Conservation (phyloP, 768 basidiomycete species). For the Mycena galericulata region DNA sequence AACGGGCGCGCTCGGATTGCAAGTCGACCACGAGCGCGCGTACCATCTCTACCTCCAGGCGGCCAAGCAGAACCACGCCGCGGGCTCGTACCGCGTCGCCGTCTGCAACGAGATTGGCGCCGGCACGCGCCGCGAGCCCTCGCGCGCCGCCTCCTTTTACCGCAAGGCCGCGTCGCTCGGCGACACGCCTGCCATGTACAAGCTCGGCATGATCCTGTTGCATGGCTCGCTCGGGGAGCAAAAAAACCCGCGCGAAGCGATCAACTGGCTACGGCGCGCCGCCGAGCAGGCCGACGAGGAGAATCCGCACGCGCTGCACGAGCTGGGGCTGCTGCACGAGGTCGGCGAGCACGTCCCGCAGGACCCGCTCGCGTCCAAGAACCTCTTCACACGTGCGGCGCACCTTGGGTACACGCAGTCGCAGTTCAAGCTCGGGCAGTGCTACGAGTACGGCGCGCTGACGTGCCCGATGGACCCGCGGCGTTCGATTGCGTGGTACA, state of each 20-base stretch:
- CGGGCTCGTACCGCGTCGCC: slow-evolving; percentile 95
- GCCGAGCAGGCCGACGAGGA: slow-evolving; percentile 98
- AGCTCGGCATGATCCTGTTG: slow-evolving; percentile 97
- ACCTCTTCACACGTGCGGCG: slow-evolving; percentile 89
- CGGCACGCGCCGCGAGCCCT: slow-evolving; percentile 89
- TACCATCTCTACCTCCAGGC: slow-evolving; percentile 98
- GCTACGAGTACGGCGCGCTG: slow-evolving; percentile 92
- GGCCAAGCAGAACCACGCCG: slow-evolving; percentile 95
- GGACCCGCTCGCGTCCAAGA: slow-evolving; percentile 86
- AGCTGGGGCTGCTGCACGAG: slow-evolving; percentile 91
- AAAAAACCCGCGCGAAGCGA: slow-evolving; percentile 90
- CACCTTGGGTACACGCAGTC: slow-evolving; percentile 94
- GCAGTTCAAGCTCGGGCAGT: slow-evolving; percentile 95
- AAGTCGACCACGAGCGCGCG: slow-evolving; percentile 97
- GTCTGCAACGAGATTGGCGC: slow-evolving; percentile 99
- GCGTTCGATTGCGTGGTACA: slow-evolving; percentile 98
- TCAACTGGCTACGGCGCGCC: slow-evolving; percentile 94
- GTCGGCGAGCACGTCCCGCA: slow-evolving; percentile 77
- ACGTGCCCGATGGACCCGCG: slow-evolving; percentile 94
- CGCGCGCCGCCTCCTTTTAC: slow-evolving; percentile 94
- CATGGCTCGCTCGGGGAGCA: slow-evolving; percentile 86
- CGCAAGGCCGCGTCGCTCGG: slow-evolving; percentile 96
- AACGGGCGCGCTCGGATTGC: slow-evolving; percentile 94
- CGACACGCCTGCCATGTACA: slow-evolving; percentile 99
- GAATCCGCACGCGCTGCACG: slow-evolving; percentile 97